Base-by-base conservation (phyloP, 768 basidiomycete genomes). In the Pleurotus pulmonarius region DNA sequence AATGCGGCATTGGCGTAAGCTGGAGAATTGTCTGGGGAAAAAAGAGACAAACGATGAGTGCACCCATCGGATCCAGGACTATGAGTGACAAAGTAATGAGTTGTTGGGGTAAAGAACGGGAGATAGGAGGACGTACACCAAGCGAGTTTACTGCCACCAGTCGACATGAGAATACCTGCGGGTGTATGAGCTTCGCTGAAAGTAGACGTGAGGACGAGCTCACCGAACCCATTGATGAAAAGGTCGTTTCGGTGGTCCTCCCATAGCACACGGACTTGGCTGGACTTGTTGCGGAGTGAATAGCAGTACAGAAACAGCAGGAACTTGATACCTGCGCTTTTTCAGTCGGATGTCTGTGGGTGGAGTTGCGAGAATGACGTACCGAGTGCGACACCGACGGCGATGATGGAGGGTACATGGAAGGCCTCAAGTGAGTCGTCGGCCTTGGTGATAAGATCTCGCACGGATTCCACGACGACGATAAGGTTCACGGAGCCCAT, bases 181-280 rank as follows among this genome's bases (percentile, higher is more conserved):
- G 57, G 39, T 24, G 53, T 46, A 25, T 59, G 45, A 38, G 18
- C 41, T 7, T 8, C n/a, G 40, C 0, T 15, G 20, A 13, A 16
- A 15, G 18, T n/a, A 59, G 46, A 7, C 45, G n/a, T 43, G 22
- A 46, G 13, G 39, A 20, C 45, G 46, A 13, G 1, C 55, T 77
- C 37, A 58, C 87, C 87, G 58, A 89, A 88, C 25, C 80, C 74
- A 64, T 93, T 93, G 65, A 92, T 86, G 67, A 84, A 90, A n/a
- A 93, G 67, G 64, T 95, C 95, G 63, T 94, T 97, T 60, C 94
- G 78, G 61, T 97, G 94, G 65, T 98, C 95, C 69, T 96, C 91
- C 93, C 93, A 97, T 26, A 96, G 80, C 16, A 96, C 83, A 46
- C 83, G 83, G 1, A 98, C 95, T 70, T 98, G 96, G 62, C 90